A percentile compares a stretch with the other conserved stretches of the same genome.
Evolutionary conservation across 768 basidiomycete genomes (phyloP).

Genomic region (Tylopilus sp.): DNA sequence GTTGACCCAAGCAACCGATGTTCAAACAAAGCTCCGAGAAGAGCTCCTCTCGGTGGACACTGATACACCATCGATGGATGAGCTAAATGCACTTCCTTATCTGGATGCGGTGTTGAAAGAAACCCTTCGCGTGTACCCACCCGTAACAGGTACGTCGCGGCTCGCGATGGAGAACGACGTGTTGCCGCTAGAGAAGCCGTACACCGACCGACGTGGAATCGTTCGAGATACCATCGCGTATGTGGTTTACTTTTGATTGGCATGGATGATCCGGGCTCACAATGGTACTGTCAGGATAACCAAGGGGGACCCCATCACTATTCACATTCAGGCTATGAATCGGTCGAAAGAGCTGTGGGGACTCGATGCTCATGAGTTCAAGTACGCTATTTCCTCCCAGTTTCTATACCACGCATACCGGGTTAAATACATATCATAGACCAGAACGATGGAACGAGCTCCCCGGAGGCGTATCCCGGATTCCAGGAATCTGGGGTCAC

Average conservation of each 20-base stretch:
- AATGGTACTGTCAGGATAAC: conserved; percentile 27
- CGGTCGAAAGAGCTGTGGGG: conserved; percentile 57
- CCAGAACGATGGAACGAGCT: conserved; percentile 60
- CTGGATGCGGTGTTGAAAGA: conserved; percentile 67
- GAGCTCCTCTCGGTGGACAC: conserved; percentile 52
- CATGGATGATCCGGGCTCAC: neutral
- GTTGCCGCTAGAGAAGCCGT: conserved; percentile 46
- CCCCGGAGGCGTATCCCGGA: conserved; percentile 39
- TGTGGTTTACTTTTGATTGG: neutral
- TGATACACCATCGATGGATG: conserved; percentile 65
- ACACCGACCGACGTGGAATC: conserved; percentile 42
- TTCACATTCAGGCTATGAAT: conserved; percentile 56
- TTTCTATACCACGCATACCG: neutral
- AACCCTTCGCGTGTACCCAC: conserved; percentile 53
- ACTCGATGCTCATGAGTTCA: conserved; percentile 59
- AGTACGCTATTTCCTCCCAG: conserved; percentile 30
- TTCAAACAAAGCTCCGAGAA: conserved; percentile 54
- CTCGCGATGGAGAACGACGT: conserved; percentile 51
- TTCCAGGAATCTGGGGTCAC: conserved; percentile 63
- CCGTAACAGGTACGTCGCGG: conserved; percentile 42
- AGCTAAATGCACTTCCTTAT: conserved; percentile 61
- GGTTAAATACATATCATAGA: conserved; percentile 28
- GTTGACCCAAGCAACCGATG: conserved; percentile 43
- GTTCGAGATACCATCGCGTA: conserved; percentile 39
- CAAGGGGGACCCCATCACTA: conserved; percentile 45